These are phyloP conservation scores for Lipomyces chichibuensis DNA, from an alignment of 805 yeast species.

Conservation along the genomic window DNA sequence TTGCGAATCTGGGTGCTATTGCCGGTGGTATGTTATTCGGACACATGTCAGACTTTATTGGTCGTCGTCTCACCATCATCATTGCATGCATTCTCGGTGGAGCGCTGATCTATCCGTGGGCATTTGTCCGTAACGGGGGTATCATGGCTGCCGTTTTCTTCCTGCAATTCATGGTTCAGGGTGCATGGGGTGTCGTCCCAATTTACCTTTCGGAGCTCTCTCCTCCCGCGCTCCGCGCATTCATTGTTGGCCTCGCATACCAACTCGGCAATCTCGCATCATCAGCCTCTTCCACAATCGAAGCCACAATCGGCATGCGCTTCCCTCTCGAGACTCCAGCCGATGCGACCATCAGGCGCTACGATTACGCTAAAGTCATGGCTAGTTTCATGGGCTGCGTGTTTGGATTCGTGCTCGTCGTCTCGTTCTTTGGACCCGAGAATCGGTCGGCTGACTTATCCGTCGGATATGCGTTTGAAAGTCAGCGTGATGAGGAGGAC, in stretches of 20 bases:
- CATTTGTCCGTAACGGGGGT: conserved; percentile 50
- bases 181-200: conserved; percentile 75
- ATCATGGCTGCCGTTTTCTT: conserved; percentile 64
- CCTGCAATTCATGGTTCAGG: conserved; percentile 67
- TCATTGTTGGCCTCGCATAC: conserved; percentile 64
- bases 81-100: conserved; percentile 58
- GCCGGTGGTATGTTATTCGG: conserved; percentile 65
- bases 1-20: conserved; percentile 69
- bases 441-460: conserved; percentile 9
- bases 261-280: conserved; percentile 76
- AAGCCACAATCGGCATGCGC: conserved; percentile 60
- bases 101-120: conserved; percentile 66
- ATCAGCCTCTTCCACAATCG: conserved; percentile 72
- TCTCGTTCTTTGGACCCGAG: conserved; percentile 59
- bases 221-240: conserved; percentile 64
- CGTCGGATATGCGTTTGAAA: background rate
- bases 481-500: conserved; percentile 6
- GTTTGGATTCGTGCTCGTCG: conserved; percentile 54
- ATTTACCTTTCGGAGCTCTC: conserved; percentile 67
- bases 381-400: conserved; percentile 69
- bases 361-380: conserved; percentile 73
- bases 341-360: conserved; percentile 35
- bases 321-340: conserved; percentile 46
- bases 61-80: conserved; percentile 62
- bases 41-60: conserved; percentile 59